These are phyloP conservation scores for Aphanocladium album DNA, from an alignment of 2,329 filamentous ascomycete genomes.

Conservation along the genomic window DNA sequence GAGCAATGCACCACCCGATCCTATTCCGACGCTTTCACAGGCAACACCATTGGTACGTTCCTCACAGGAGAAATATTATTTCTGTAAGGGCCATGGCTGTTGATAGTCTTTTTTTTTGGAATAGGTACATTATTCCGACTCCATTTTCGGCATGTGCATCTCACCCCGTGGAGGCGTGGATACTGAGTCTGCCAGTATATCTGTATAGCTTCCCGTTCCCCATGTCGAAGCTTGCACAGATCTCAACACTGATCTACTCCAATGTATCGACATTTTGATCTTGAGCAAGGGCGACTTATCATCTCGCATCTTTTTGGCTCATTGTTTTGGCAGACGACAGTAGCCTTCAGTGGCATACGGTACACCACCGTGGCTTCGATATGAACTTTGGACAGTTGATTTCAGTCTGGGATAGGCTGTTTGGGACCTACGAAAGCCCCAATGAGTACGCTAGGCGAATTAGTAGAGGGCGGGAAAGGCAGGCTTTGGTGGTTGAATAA, in stretches of 20 bases:
- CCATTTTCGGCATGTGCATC: neutral
- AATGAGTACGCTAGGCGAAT: neutral
- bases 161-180: neutral
- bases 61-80: no score
- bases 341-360: neutral
- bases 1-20: neutral
- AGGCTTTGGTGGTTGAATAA: neutral
- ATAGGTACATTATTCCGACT: neutral
- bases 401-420: neutral
- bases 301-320: neutral
- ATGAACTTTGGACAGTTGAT: neutral
- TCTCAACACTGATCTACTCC: neutral
- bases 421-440: neutral
- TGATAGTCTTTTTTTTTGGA: neutral
- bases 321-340: neutral
- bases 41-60: neutral
- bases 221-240: neutral
- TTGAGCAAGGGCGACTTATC: neutral
- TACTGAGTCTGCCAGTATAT: neutral
- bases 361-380: neutral
- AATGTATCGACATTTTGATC: neutral
- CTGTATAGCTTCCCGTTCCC: neutral
- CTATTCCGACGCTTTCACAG: neutral
- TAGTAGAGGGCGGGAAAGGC: neutral
- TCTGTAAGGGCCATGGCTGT: no score